These are phyloP conservation scores for Fistulifera pelliculosa DNA, from an alignment of 108 stramenopile genomes.

Conservation along the genomic window DNA sequence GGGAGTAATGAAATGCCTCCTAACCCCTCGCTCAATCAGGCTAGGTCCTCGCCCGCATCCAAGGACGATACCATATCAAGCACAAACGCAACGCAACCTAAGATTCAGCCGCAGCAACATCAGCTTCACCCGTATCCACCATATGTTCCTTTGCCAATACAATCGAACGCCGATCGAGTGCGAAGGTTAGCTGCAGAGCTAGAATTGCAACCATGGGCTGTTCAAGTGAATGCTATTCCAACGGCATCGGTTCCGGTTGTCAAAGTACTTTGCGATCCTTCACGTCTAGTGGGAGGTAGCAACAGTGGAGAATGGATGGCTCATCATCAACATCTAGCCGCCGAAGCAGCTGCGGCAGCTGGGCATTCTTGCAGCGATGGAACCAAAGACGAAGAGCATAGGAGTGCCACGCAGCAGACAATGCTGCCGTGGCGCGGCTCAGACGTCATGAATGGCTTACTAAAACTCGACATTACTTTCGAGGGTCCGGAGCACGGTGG, in stretches of 20 bases:
- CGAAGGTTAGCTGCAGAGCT: constrained; percentile 71
- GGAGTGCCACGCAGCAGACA: constrained; percentile 10
- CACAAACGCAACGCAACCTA: neutral
- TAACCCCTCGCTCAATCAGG: neutral
- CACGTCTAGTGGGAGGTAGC: constrained; percentile 46
- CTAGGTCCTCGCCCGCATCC: neutral
- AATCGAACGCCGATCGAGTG: constrained; percentile 68
- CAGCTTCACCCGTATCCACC: constrained; percentile 1
- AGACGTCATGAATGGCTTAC: constrained; percentile 75
- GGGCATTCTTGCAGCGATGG: neutral
- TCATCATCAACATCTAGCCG: constrained; percentile 8
- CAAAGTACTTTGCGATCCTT: constrained; percentile 81
- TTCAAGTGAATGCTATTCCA: constrained; percentile 84
- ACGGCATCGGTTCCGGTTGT: constrained; percentile 83
- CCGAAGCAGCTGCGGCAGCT: neutral
- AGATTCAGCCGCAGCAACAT: neutral
- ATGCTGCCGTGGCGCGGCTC: constrained; percentile 61
- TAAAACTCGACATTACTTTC: constrained; percentile 91
- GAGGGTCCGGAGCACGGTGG: constrained; percentile 91
- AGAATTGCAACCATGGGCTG: constrained; percentile 77
- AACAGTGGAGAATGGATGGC: constrained; percentile 21
- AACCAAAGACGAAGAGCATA: neutral
- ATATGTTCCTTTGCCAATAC: constrained; percentile 9
- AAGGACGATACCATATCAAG: neutral
- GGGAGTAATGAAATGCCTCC: neutral